Evolutionary conservation across 2,329 filamentous ascomycete genomes (phyloP).

Genomic region (Neofusicoccum umdonicola): DNA sequence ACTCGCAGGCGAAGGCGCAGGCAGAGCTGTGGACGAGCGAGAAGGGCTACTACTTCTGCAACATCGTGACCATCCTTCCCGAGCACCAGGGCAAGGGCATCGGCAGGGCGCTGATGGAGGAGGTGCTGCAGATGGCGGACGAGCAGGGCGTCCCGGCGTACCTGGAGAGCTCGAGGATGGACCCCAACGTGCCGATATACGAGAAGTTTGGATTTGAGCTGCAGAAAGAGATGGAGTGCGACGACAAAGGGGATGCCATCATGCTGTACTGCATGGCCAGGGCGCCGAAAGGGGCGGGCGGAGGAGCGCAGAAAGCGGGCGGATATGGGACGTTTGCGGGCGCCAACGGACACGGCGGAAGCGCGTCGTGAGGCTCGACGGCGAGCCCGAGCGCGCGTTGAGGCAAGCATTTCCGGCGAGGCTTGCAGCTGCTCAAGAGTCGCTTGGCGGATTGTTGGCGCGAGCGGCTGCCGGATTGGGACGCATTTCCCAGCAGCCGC

Average conservation of each 20-base stretch:
- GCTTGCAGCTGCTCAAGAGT: neutral
- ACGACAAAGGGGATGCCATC: slow-evolving; percentile 56
- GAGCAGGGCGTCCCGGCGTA: slow-evolving; percentile 64
- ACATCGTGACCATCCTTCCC: slow-evolving; percentile 68
- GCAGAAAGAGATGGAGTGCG: slow-evolving; percentile 64
- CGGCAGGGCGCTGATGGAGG: slow-evolving; percentile 62
- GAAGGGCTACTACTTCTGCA: slow-evolving; percentile 72
- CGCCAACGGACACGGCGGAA: neutral
- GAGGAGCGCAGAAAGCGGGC: neutral
- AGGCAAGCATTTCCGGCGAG: neutral
- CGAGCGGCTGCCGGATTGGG: neutral
- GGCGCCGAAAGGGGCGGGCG: slow-evolving; percentile 28
- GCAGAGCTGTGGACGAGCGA: slow-evolving; percentile 62
- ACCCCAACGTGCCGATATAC: slow-evolving; percentile 70
- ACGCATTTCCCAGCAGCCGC: neutral
- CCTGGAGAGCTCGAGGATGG: slow-evolving; percentile 66
- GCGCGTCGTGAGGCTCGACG: neutral
- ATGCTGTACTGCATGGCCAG: slow-evolving; percentile 48
- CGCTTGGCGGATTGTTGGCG: neutral
- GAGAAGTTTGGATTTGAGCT: slow-evolving; percentile 66
- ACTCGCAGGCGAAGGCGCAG: slow-evolving; percentile 61
- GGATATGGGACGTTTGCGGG: neutral
- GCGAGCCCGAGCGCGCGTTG: too few species aligned
- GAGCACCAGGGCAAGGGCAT: slow-evolving; percentile 65
- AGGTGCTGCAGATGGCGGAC: slow-evolving; percentile 63